These are phyloP conservation scores for Solanum boliviense DNA, from an alignment of 257 asterid species.

Conservation along the genomic window DNA sequence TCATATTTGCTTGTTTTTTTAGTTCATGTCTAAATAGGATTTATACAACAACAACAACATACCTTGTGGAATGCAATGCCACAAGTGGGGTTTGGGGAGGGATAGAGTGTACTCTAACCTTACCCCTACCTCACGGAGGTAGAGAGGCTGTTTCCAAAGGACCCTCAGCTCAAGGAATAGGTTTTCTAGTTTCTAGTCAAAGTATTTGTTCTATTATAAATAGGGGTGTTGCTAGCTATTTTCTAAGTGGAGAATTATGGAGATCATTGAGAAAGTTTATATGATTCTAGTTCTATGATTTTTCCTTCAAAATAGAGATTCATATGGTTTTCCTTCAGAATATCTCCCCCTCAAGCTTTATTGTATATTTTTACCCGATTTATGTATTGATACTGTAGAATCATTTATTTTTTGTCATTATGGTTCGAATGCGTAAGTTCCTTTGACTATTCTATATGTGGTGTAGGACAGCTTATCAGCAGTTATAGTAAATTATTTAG, in stretches of 20 bases:
- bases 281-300: neutral
- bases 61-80: neutral
- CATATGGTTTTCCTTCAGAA: neutral
- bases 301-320: neutral
- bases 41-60: neutral
- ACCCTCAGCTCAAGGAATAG: neutral
- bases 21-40: neutral
- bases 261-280: neutral
- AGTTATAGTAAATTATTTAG: neutral
- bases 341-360: neutral
- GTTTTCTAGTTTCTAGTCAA: neutral
- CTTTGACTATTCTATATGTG: neutral
- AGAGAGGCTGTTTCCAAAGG: neutral
- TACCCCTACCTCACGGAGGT: neutral
- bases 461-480: neutral
- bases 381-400: neutral
- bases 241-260: neutral
- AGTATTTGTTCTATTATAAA: neutral
- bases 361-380: neutral
- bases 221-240: neutral
- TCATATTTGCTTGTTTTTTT: neutral
- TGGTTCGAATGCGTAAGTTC: neutral
- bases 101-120: neutral
- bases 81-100: neutral
- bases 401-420: neutral